Evolutionary conservation across 1,284 basidiomycete genomes (phyloP).

Genomic region (Trichosporon inkin): DNA sequence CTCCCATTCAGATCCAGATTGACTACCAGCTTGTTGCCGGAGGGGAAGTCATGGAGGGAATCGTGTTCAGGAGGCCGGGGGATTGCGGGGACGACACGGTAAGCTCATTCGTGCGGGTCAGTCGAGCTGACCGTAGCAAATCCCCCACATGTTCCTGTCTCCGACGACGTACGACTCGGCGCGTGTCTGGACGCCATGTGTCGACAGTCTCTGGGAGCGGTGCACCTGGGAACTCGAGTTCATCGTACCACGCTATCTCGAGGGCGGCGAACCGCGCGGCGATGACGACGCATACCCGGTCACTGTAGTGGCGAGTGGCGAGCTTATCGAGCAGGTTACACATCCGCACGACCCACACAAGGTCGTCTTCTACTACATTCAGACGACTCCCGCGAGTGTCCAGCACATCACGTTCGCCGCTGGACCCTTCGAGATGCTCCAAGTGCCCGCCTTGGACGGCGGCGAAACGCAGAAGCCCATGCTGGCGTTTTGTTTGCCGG

Average conservation of each 20-base stretch:
- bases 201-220: slow-evolving; percentile 92
- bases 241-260: slow-evolving; percentile 81
- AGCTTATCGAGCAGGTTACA: slow-evolving; percentile 82
- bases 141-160: slow-evolving; percentile 88
- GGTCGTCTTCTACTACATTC: slow-evolving; percentile 89
- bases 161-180: slow-evolving; percentile 85
- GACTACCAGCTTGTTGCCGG: slow-evolving; percentile 44
- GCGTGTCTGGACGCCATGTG: slow-evolving; percentile 93
- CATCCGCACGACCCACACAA: slow-evolving; percentile 94
- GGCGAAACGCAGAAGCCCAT: slow-evolving; percentile 68
- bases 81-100: slow-evolving; percentile 58
- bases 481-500: slow-evolving; percentile 88
- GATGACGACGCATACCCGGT: slow-evolving; percentile 62
- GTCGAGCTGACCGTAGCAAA: slow-evolving; percentile 57
- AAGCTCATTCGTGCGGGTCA: slow-evolving; percentile 45
- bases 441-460: slow-evolving; percentile 57
- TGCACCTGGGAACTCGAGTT: slow-evolving; percentile 99
- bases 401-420: slow-evolving; percentile 96
- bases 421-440: slow-evolving; percentile 82
- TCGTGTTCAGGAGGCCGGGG: slow-evolving; percentile 44
- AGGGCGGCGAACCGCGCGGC: slow-evolving; percentile 57
- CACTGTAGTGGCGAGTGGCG: slow-evolving; percentile 87
- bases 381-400: slow-evolving; percentile 80
- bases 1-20: slow-evolving; percentile 45
- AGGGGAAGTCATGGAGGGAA: slow-evolving; percentile 41